phyloP scores from a whole-genome alignment of 192 early-diverging fungal species.

The Coemansia erecta region DNA sequence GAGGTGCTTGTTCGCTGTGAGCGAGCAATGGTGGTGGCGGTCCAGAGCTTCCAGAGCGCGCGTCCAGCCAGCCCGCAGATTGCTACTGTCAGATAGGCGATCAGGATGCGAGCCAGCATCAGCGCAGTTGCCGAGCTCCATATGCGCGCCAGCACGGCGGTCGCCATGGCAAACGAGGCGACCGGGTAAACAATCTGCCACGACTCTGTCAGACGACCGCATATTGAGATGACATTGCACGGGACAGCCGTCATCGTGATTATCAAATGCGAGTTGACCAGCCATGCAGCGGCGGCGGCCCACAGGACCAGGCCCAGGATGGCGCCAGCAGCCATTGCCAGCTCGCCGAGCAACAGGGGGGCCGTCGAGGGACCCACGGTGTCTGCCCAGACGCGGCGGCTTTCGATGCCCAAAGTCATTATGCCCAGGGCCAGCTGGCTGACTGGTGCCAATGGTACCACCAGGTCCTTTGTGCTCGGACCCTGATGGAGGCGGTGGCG shows the following conservation, averaged over 20 bases:
- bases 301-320: conserved; percentile 38
- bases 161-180: conserved; percentile 31
- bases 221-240: too few species aligned
- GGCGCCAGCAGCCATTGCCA: conserved; percentile 41
- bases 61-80: neutral
- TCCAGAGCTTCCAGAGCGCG: too few species aligned
- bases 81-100: conserved; percentile 1
- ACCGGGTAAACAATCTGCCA: conserved; percentile 11
- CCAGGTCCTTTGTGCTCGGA: neutral
- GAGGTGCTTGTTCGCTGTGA: neutral
- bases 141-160: conserved; percentile 24
- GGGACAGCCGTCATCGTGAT: neutral
- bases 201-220: too few species aligned
- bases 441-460: conserved; percentile 15
- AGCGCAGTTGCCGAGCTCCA: conserved; percentile 20
- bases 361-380: conserved; percentile 26
- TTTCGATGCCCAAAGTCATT: conserved; percentile 38
- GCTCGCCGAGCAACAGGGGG: conserved; percentile 39
- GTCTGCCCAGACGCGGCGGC: conserved; percentile 33
- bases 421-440: conserved; percentile 29
- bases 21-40: too few species aligned
- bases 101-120: conserved; percentile 9
- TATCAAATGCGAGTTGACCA: conserved; percentile 21
- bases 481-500: neutral
- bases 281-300: conserved; percentile 31